Base-by-base conservation (phyloP, 2,329 filamentous ascomycete genomes). In the Aspergillus sergii region DNA sequence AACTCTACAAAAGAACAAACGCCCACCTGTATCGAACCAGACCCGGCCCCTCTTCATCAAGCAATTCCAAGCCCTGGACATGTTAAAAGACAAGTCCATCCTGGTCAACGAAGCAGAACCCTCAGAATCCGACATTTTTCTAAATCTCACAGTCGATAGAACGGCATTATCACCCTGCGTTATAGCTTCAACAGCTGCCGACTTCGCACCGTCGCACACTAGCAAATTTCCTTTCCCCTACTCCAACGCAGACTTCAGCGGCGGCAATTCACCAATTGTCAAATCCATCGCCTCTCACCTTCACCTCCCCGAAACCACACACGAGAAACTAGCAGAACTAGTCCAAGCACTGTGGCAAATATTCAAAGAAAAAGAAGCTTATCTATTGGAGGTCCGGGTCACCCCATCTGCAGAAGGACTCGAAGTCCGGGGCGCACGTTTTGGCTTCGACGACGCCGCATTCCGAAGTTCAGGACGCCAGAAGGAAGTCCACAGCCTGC, bases 371-470 rank as follows among this genome's bases (percentile, higher is more conserved):
- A 89, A 89, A 65, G 89, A 92, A 78, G 89, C 88, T 2, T 86
- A 90, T 68, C 81, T 86, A 5, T 77, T 90, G 1, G 83, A 86
- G 64, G 83, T 84, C 19, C 78, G 77, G 32, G 75, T 87, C 64
- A 79, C 82, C 1, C 70, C 85, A 23, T 59, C 71, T 14, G 73
- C 79, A 12, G 79, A 81, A 21, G 71, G 73, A 2, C 69, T 91
- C 0, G 79, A 85, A 58, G 77, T 89, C 19, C 82, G 82, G 36
- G 80, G 79, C 45, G 84, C 88, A 1, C 80, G 82, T 55, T 86
- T 91, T 69, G 85, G 86, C 63, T 90, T 92, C 78, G 90, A 92
- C 76, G 89, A 91, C 77, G 88, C 89, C 2, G 88, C 89, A 0
- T 88, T 86, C 76, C 83, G 84, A 60, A 89, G 85, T 70, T 81